Base-by-base conservation (phyloP, 2,329 filamentous ascomycete species). In the Ascochyta clinopodiicola region DNA sequence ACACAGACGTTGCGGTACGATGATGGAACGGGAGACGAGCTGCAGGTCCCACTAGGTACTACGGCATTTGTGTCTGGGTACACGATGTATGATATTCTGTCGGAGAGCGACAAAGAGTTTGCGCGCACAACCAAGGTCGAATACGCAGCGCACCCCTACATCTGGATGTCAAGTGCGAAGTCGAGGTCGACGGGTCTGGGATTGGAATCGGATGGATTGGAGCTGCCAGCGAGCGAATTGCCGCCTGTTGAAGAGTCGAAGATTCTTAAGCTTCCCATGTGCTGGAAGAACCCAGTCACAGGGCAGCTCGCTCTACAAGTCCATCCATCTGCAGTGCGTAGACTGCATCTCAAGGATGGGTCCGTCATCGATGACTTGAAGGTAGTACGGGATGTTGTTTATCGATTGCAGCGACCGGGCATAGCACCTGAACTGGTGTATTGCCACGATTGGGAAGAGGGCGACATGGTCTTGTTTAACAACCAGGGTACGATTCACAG, bases 101-200 rank as follows among this genome's bases (percentile, higher is more conserved):
- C 84, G 13, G 80, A 84, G 0, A 81, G 82, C 38, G 88, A 92
- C 66, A 84, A 90, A 72, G 81, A 82, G 39, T 90, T 92, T 63
- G 89, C 82, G 1, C 82, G 86, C 45, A 84, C 80, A 5, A 88
- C 88, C 19, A 84, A 81, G 54, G 83, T 91, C 40, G 88, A 92
- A 44, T 93, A 93, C 69, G 89, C 89, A 0, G 82, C 90, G 2
- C 90, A 93, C 64, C 90, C 90, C 5, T 93, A 93, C 74, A 85
- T 93, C 59, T 94, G 90, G 90, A 93, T 93, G 88, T 86, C 82
- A 54, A 72, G 79, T 22, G 88, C 89, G 40, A 85, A 84, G 64
- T 87, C 88, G 35, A 84, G 84, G 15, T 79, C 88, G 6, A 85
- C 86, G 45, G 90, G 90, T 0, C 82, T 93, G 0, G 90, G 90